Evolutionary conservation across 306 rosid species (phyloP).

Genomic region (Citrullus colocynthis): DNA sequence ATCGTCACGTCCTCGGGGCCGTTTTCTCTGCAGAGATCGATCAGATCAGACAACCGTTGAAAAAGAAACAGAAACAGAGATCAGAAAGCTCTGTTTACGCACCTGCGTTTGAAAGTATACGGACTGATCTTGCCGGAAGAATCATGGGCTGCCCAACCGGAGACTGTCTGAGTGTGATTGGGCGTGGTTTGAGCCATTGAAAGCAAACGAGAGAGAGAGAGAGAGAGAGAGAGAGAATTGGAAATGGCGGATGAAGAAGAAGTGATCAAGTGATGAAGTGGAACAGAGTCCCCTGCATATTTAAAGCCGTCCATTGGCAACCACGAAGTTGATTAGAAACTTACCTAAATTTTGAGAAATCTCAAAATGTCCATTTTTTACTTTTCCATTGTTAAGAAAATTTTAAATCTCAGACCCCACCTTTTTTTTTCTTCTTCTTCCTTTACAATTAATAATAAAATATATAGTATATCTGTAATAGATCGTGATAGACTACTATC

Average conservation of each 20-base stretch:
- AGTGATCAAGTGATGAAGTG: too few species aligned
- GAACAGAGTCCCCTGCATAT: neutral
- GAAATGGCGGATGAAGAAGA: neutral
- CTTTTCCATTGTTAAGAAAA: too few species aligned
- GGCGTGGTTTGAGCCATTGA: slow-evolving; percentile 49
- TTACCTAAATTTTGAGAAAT: neutral
- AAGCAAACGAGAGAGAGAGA: neutral
- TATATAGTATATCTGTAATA: too few species aligned
- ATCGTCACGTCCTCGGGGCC: slow-evolving; percentile 54
- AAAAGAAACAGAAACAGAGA: neutral
- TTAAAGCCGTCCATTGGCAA: neutral
- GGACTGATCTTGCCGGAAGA: slow-evolving; percentile 56
- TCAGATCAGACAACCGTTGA: neutral
- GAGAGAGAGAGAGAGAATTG: neutral
- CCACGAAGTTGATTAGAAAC: neutral
- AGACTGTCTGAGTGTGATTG: slow-evolving; percentile 52
- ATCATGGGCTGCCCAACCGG: slow-evolving; percentile 85
- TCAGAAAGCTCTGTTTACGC: neutral
- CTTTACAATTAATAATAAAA: too few species aligned
- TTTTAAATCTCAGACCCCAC: too few species aligned
- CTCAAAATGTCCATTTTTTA: neutral
- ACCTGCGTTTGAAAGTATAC: slow-evolving; percentile 35
- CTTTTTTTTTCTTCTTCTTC: too few species aligned
- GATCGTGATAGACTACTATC: too few species aligned
- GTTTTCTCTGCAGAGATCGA: slow-evolving; percentile 34